Percentiles rank a stretch among this genome's conserved stretches.
These are phyloP conservation scores for Euphorbia celastroides DNA, from an alignment of 441 rosid species.

Conservation along the genomic window DNA sequence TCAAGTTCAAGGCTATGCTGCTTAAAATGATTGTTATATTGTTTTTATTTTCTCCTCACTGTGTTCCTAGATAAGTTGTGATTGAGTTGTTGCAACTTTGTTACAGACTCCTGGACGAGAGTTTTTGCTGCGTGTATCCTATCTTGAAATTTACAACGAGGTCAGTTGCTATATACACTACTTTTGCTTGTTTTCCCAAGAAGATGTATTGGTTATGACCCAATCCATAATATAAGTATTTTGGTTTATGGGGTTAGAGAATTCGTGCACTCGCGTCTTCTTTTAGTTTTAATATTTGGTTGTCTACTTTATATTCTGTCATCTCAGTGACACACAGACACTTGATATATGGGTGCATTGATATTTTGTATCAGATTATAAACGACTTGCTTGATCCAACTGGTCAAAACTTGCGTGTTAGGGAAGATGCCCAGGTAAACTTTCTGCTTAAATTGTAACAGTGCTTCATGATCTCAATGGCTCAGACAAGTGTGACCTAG, in stretches of 20 bases:
- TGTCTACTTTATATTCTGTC: not conserved
- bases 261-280: not conserved
- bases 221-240: not conserved
- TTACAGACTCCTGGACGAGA: slow-evolving; percentile 98
- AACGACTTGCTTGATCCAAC: slow-evolving; percentile 98
- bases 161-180: slow-evolving; percentile 28
- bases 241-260: not conserved
- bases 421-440: slow-evolving; percentile 94
- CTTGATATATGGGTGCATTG: slow-evolving; percentile 18
- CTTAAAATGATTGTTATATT: not conserved
- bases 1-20: not conserved
- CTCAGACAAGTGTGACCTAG: not conserved
- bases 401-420: slow-evolving; percentile 94
- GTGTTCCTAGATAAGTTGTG: slow-evolving; percentile 13
- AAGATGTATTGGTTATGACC: not conserved
- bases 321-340: not conserved
- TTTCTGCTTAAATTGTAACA: slow-evolving; percentile 2
- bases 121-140: slow-evolving; percentile 94
- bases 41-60: not conserved
- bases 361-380: slow-evolving; percentile 66
- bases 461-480: not conserved
- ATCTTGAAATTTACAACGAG: slow-evolving; percentile 99
- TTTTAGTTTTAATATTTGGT: too few relatives aligned
- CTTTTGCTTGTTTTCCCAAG: not conserved
- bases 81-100: slow-evolving; percentile 22